phyloP scores from a whole-genome alignment of 1,284 basidiomycete genomes.

The Malassezia furfur region DNA sequence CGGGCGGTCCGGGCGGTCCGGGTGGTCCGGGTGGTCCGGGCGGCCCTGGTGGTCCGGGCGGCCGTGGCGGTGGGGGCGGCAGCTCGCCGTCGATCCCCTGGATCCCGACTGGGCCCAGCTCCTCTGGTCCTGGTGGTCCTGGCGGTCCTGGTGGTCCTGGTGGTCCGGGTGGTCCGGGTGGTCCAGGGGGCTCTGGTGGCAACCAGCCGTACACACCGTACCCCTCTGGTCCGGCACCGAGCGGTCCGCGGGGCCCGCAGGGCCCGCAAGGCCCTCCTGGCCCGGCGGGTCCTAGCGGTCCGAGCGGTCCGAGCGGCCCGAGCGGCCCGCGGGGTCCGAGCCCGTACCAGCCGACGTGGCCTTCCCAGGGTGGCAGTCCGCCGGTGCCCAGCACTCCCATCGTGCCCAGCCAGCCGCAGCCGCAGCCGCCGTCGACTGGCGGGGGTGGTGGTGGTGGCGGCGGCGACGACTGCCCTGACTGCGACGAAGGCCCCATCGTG shows the following conservation, averaged over 20 bases:
- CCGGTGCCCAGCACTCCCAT: no score
- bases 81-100: not conserved
- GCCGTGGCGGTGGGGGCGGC: not conserved
- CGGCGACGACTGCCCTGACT: not conserved
- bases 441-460: not conserved
- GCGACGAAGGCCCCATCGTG: no score
- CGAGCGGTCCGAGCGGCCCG: no score
- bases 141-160: not conserved
- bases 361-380: no score
- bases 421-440: not conserved
- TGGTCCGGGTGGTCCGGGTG: not conserved
- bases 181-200: not conserved
- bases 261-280: no score
- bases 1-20: not conserved
- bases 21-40: constrained; percentile 3
- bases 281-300: no score
- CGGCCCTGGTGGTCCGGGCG: not conserved
- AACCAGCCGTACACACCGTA: no score
- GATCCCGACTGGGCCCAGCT: not conserved
- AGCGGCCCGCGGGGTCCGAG: no score
- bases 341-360: no score
- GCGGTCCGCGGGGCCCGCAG: no score
- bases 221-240: not conserved
- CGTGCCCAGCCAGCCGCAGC: no score
- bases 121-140: not conserved